phyloP scores from a whole-genome alignment of 148 eudicot genomes.

The Bassia scoparia region DNA sequence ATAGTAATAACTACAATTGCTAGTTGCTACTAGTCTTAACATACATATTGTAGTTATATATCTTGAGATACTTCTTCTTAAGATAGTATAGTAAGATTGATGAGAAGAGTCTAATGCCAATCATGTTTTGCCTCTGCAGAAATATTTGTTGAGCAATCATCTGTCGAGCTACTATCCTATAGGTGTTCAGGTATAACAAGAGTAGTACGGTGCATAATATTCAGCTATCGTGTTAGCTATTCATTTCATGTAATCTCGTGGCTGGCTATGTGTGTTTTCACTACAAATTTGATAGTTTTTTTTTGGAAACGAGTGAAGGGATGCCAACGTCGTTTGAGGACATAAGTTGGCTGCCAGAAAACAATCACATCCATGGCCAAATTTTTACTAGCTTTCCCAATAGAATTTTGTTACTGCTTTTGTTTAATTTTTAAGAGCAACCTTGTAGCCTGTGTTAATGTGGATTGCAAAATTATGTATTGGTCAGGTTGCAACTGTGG shows the following conservation, averaged over 20 bases:
- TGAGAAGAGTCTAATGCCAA: too few species aligned
- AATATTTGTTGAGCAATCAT: conserved; percentile 43
- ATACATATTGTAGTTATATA: too few species aligned
- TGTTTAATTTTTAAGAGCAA: too few species aligned
- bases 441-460: too few species aligned
- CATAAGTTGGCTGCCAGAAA: conserved; percentile 46
- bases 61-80: too few species aligned
- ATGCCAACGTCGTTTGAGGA: conserved; percentile 44
- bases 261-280: background rate
- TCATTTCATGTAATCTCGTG: background rate
- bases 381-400: conserved; percentile 30
- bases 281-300: conserved; percentile 25
- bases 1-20: too few species aligned
- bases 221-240: background rate
- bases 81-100: too few species aligned
- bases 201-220: background rate
- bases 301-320: conserved; percentile 42
- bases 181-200: conserved; percentile 40
- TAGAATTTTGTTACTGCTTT: too few species aligned
- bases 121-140: conserved; percentile 27
- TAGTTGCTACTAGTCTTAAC: too few species aligned
- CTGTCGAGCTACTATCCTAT: conserved; percentile 36
- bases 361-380: conserved; percentile 37
- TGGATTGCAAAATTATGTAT: too few species aligned
- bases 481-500: too few species aligned